Conservation (phyloP, 2,329 filamentous ascomycete species). For the Bipolaris bicolor region DNA sequence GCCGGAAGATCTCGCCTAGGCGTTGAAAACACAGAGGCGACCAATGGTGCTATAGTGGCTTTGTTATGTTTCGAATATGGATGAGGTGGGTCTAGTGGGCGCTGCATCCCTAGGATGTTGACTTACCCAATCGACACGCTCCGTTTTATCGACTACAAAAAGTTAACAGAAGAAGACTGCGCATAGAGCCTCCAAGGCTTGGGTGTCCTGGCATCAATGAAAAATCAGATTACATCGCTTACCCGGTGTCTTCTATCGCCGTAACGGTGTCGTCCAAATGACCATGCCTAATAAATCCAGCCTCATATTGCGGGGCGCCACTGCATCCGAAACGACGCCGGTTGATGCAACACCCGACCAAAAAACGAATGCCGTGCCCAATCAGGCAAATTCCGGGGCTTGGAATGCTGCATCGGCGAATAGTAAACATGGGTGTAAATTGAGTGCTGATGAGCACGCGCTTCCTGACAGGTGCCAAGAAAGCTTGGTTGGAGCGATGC, state of each 20-base stretch:
- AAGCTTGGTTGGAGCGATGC: slow-evolving; percentile 18
- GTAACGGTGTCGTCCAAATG: not conserved
- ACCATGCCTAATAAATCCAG: slow-evolving; percentile 6
- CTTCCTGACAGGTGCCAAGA: slow-evolving; percentile 23
- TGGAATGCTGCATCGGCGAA: slow-evolving; percentile 20
- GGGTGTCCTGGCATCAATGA: not conserved
- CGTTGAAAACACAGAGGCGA: not conserved
- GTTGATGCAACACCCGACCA: slow-evolving; percentile 26
- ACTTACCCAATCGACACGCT: not conserved
- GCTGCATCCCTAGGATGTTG: slow-evolving; percentile 7
- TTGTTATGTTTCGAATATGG: slow-evolving; percentile 21
- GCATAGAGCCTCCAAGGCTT: not conserved
- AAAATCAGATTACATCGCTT: not conserved
- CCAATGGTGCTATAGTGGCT: not conserved
- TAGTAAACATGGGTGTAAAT: slow-evolving; percentile 17
- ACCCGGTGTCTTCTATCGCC: not conserved
- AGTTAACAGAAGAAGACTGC: not conserved
- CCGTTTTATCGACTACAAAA: not conserved
- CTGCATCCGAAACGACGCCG: slow-evolving; percentile 20
- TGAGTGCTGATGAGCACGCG: slow-evolving; percentile 18
- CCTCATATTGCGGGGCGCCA: slow-evolving; percentile 19
- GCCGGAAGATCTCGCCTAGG: slow-evolving; percentile 1
- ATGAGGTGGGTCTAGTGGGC: not conserved
- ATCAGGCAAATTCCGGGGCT: slow-evolving; percentile 28
- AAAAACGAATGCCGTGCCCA: slow-evolving; percentile 19